Percentiles rank a stretch among this genome's conserved stretches.
phyloP scores from a whole-genome alignment of 176 grass and related monocot genomes.

The Carex parvula region DNA sequence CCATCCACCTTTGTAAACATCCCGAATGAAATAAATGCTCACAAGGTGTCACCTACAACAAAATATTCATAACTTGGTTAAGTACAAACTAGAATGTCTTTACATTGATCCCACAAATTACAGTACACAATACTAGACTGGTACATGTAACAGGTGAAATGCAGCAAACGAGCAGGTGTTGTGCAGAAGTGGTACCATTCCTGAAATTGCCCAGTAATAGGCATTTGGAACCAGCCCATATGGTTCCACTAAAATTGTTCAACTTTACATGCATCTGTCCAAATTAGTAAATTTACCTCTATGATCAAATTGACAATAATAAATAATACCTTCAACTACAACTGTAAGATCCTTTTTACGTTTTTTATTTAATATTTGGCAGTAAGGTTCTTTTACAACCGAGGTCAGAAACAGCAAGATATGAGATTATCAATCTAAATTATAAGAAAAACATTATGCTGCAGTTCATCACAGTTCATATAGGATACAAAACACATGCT shows the following conservation, averaged over 20 bases:
- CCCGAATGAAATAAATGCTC: constrained; percentile 98
- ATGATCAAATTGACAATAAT: not conserved
- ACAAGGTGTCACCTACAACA: constrained; percentile 80
- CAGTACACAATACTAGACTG: not conserved
- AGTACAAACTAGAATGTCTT: not conserved
- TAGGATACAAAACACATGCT: not conserved
- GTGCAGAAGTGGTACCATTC: not conserved
- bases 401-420: not conserved
- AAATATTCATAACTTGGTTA: not conserved
- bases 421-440: not conserved
- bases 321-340: not conserved
- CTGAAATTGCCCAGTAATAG: not conserved
- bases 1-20: constrained; percentile 99
- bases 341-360: not conserved
- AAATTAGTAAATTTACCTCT: not conserved
- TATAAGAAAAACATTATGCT: not conserved
- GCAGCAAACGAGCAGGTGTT: not conserved
- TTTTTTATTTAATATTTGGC: not conserved
- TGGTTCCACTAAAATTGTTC: not conserved
- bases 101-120: not conserved
- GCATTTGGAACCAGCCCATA: not conserved
- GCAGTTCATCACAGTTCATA: not conserved
- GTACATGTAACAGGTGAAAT: not conserved
- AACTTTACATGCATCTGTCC: not conserved
- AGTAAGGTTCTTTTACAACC: not conserved